Conservation (phyloP, 768 basidiomycete species). For the Podaxis mareebaensis region DNA sequence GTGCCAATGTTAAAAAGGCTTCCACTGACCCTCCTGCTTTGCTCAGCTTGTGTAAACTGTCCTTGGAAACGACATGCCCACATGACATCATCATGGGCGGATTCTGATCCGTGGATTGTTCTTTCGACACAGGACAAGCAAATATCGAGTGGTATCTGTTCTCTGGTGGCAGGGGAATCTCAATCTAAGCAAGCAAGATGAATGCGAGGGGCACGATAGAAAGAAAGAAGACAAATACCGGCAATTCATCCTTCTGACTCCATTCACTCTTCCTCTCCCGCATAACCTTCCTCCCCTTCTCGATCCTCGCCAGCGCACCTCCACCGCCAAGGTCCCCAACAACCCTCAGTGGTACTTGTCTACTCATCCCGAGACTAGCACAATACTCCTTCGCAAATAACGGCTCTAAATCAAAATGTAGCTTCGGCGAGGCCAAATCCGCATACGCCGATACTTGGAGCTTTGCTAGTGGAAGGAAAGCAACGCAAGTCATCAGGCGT, state of each 20-base stretch:
- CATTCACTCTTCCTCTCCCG: constrained; percentile 92
- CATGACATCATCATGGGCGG: constrained; percentile 98
- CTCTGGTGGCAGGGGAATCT: constrained; percentile 83
- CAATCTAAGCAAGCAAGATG: constrained; percentile 62
- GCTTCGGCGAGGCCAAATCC: constrained; percentile 67
- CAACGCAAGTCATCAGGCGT: constrained; percentile 67
- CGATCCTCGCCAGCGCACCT: constrained; percentile 87
- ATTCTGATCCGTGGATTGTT: constrained; percentile 90
- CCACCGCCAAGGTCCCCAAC: constrained; percentile 93
- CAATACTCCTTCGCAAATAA: constrained; percentile 91
- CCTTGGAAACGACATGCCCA: constrained; percentile 93
- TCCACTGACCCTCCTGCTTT: constrained; percentile 69
- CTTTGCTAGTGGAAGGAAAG: constrained; percentile 67
- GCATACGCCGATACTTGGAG: constrained; percentile 74
- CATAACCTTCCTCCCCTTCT: constrained; percentile 94
- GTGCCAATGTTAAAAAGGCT: constrained; percentile 10
- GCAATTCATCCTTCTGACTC: constrained; percentile 86
- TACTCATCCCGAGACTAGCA: constrained; percentile 82
- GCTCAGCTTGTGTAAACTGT: constrained; percentile 86
- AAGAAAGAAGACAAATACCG: constrained; percentile 47
- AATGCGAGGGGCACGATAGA: background rate
- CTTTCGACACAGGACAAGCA: constrained; percentile 96
- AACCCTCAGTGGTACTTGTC: constrained; percentile 84
- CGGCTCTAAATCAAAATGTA: constrained; percentile 78
- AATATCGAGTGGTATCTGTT: constrained; percentile 97